phyloP scores from a whole-genome alignment of 768 basidiomycete species.

The Mycena albidolilacea region DNA sequence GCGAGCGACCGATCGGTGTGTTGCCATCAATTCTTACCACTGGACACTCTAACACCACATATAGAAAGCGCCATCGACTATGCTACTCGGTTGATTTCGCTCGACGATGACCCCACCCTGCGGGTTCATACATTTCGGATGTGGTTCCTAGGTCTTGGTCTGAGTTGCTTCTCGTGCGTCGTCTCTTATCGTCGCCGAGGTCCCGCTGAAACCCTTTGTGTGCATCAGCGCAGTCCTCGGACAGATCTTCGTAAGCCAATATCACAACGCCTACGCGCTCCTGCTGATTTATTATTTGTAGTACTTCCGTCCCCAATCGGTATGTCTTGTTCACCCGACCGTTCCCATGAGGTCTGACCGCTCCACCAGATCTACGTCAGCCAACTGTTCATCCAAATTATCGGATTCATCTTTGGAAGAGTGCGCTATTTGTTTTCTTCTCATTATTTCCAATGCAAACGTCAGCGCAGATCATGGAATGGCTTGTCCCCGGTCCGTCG shows the following conservation, averaged over 20 bases:
- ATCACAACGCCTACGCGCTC: neutral
- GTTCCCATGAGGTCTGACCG: neutral
- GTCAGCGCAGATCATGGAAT: constrained; percentile 48
- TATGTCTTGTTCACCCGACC: neutral
- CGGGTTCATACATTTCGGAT: constrained; percentile 61
- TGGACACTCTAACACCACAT: neutral
- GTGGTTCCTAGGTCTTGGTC: constrained; percentile 61
- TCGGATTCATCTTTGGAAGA: constrained; percentile 61
- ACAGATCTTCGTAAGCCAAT: constrained; percentile 52
- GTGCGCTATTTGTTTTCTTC: constrained; percentile 29
- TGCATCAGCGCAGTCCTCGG: constrained; percentile 51
- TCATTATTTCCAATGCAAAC: neutral
- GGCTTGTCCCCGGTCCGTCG: constrained; percentile 45
- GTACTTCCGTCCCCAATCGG: constrained; percentile 60
- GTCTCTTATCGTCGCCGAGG: neutral
- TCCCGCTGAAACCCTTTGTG: neutral
- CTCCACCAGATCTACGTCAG: constrained; percentile 51
- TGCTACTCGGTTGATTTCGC: constrained; percentile 55
- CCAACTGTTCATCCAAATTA: constrained; percentile 59
- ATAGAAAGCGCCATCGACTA: constrained; percentile 53
- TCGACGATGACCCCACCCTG: constrained; percentile 57
- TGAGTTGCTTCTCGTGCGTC: constrained; percentile 55
- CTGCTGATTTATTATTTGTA: constrained; percentile 44
- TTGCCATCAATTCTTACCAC: neutral
- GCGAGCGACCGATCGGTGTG: constrained; percentile 56